Evolutionary conservation across 2,329 filamentous ascomycete genomes (phyloP).

Genomic region (Neonectria punicea): DNA sequence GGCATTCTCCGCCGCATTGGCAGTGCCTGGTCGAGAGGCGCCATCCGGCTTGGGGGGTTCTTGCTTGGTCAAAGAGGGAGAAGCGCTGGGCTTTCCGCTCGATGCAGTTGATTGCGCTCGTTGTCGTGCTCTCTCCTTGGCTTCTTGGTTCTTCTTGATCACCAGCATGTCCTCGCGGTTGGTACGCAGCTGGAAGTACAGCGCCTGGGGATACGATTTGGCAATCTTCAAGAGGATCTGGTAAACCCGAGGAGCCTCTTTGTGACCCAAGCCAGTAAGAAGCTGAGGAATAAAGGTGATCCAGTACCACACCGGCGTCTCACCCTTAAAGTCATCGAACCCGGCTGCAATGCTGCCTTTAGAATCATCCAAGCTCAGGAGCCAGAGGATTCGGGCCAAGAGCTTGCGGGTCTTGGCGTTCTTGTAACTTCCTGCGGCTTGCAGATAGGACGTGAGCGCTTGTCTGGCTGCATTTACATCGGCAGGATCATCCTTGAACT

Average conservation of each 20-base stretch:
- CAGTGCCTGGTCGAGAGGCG: slow-evolving; percentile 61
- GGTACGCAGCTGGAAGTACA: slow-evolving; percentile 95
- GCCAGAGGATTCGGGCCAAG: slow-evolving; percentile 92
- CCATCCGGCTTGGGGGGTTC: slow-evolving; percentile 56
- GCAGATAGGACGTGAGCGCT: slow-evolving; percentile 94
- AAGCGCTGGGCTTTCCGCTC: slow-evolving; percentile 57
- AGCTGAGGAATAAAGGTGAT: slow-evolving; percentile 99
- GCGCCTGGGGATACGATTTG: slow-evolving; percentile 92
- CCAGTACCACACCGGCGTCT: slow-evolving; percentile 99
- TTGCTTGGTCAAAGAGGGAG: slow-evolving; percentile 63
- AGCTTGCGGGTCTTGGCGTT: slow-evolving; percentile 96
- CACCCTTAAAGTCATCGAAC: slow-evolving; percentile 96
- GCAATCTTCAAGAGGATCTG: slow-evolving; percentile 91
- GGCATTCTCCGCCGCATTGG: slow-evolving; percentile 56
- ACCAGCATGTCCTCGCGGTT: slow-evolving; percentile 92
- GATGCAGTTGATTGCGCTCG: slow-evolving; percentile 58
- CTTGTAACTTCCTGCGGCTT: slow-evolving; percentile 96
- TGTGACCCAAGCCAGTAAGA: slow-evolving; percentile 88
- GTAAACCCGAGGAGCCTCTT: slow-evolving; percentile 88
- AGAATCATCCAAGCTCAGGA: slow-evolving; percentile 91
- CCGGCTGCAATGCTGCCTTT: slow-evolving; percentile 85
- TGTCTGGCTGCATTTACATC: slow-evolving; percentile 88
- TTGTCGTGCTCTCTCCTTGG: slow-evolving; percentile 71
- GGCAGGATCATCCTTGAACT: slow-evolving; percentile 89
- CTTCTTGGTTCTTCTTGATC: slow-evolving; percentile 89